Conservation (phyloP, 73 alveolate species). For the Symbiodinium natans region DNA sequence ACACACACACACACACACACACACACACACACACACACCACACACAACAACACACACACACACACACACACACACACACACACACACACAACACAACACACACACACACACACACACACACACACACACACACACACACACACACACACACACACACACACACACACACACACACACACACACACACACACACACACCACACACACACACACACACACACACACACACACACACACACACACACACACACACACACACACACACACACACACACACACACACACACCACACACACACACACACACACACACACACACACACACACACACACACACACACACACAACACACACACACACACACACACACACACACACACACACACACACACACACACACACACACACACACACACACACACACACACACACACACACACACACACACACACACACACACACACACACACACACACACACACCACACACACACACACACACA, state of each 20-base stretch:
- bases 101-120: slow-evolving; percentile 29
- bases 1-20: slow-evolving; percentile 3
- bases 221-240: background rate
- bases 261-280: slow-evolving; percentile 14
- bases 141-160: slow-evolving; percentile 26
- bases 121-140: slow-evolving; percentile 32
- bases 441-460: slow-evolving; percentile 17
- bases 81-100: no score
- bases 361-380: slow-evolving; percentile 14
- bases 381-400: slow-evolving; percentile 11
- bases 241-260: slow-evolving; percentile 3
- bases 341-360: no score
- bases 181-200: no score
- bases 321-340: no score
- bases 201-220: no score
- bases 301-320: slow-evolving; percentile 14
- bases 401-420: slow-evolving; percentile 17
- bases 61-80: slow-evolving; percentile 4
- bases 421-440: slow-evolving; percentile 17
- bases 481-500: slow-evolving; percentile 14
- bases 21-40: no score
- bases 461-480: slow-evolving; percentile 21
- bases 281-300: no score
- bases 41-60: no score
- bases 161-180: background rate